Percentiles rank a stretch among this genome's conserved stretches.
phyloP scores from a whole-genome alignment of 371 early-diverging fungal species.

The Syncephalastrum monosporum region DNA sequence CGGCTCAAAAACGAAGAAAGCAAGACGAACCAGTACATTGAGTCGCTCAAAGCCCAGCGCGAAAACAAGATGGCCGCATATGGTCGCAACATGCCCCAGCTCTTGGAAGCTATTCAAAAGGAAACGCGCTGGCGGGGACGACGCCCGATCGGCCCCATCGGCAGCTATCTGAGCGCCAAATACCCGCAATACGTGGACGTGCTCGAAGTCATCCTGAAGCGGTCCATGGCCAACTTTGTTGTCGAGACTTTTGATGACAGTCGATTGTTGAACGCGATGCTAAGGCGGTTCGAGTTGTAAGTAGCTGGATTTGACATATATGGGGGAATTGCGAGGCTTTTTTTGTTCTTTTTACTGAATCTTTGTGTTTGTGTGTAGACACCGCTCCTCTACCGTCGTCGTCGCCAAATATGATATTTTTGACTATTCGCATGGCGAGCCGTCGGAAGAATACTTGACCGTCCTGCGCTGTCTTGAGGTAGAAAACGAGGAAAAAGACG shows the following conservation, averaged over 20 bases:
- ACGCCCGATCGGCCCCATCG: constrained; percentile 87
- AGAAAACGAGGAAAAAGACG: neutral
- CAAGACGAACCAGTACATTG: constrained; percentile 7
- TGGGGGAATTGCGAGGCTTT: too few species aligned
- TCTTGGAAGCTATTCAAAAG: constrained; percentile 60
- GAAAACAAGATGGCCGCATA: constrained; percentile 69
- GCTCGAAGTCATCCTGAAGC: constrained; percentile 74
- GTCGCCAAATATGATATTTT: constrained; percentile 66
- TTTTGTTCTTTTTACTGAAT: neutral
- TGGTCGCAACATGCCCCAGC: constrained; percentile 68
- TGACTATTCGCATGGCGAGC: constrained; percentile 73
- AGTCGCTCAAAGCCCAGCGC: constrained; percentile 50
- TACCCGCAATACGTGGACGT: constrained; percentile 61
- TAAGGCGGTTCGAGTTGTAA: constrained; percentile 48
- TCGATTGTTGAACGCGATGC: constrained; percentile 45
- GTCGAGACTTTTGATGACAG: constrained; percentile 77
- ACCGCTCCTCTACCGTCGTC: constrained; percentile 34
- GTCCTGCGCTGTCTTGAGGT: constrained; percentile 67
- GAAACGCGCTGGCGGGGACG: constrained; percentile 55
- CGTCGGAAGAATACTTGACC: constrained; percentile 61
- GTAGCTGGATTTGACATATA: neutral
- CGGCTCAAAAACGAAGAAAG: neutral
- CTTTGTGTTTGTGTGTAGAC: neutral
- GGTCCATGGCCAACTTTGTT: constrained; percentile 69
- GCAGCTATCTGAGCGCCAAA: constrained; percentile 67